These are phyloP conservation scores for Clitopilus hobsonii DNA, from an alignment of 768 basidiomycete species.

Conservation along the genomic window DNA sequence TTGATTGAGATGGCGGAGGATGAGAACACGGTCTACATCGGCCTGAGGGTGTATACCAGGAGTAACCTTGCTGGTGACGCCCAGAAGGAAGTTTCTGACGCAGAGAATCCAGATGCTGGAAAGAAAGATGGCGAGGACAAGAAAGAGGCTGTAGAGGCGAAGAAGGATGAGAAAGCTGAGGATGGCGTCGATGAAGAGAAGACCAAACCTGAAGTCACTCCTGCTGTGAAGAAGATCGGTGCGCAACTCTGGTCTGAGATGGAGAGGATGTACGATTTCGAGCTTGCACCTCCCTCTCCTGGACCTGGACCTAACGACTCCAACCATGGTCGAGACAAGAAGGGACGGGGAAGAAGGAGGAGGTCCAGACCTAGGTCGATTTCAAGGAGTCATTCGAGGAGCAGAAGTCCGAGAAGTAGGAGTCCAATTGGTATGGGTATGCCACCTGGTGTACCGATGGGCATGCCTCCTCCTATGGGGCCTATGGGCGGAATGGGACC, in stretches of 20 bases:
- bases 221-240: neutral
- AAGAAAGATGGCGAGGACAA: no score
- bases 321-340: neutral
- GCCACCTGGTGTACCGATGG: no score
- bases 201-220: neutral
- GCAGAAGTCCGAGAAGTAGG: no score
- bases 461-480: no score
- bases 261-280: neutral
- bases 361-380: no score
- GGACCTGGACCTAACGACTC: neutral
- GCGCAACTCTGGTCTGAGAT: neutral
- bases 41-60: slow-evolving; percentile 38
- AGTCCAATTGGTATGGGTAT: no score
- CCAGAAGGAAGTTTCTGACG: no score
- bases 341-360: neutral
- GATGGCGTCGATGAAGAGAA: neutral
- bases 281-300: neutral
- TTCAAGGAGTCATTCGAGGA: no score
- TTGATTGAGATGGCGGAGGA: slow-evolving; percentile 18
- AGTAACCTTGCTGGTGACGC: slow-evolving; percentile 32
- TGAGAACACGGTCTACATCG: slow-evolving; percentile 35
- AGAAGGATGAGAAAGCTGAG: no score
- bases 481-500: no score
- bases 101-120: no score
- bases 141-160: neutral